A percentile compares a stretch with the other conserved stretches of the same genome.
These are phyloP conservation scores for Colletotrichum abscissum DNA, from an alignment of 2,329 filamentous ascomycete species.

Conservation along the genomic window DNA sequence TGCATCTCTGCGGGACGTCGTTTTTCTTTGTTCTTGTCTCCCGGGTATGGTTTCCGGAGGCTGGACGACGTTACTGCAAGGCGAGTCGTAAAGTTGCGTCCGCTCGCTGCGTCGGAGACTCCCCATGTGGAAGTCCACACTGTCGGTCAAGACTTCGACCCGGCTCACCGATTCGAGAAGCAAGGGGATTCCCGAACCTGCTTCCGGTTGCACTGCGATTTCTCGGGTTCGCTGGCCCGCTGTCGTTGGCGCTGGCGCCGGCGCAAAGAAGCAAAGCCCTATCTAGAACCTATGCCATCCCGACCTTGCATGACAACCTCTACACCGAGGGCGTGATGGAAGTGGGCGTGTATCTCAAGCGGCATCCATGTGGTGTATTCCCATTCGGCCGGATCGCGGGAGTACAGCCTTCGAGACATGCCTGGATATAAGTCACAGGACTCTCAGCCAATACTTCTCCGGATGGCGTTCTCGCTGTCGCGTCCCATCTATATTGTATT, in stretches of 20 bases:
- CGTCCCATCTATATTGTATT: not conserved
- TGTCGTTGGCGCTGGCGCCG: not conserved
- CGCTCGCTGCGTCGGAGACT: slow-evolving; percentile 21
- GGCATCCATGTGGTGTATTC: slow-evolving; percentile 33
- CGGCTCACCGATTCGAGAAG: slow-evolving; percentile 22
- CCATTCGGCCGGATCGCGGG: slow-evolving; percentile 34
- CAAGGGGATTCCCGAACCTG: slow-evolving; percentile 15
- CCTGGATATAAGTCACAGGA: slow-evolving; percentile 15
- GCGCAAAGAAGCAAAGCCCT: slow-evolving; percentile 13
- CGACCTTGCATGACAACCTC: slow-evolving; percentile 6
- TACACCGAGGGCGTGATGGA: not conserved
- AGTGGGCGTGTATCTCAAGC: slow-evolving; percentile 5
- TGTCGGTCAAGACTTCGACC: slow-evolving; percentile 22
- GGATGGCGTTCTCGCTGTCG: not conserved
- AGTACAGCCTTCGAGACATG: slow-evolving; percentile 13
- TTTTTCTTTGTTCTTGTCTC: not conserved
- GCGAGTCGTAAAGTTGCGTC: slow-evolving; percentile 11
- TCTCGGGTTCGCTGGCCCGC: not conserved
- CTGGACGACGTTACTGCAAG: slow-evolving; percentile 1
- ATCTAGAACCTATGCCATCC: not conserved
- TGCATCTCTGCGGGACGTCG: not conserved
- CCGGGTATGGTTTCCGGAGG: not conserved
- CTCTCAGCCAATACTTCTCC: slow-evolving; percentile 12
- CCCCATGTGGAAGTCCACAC: slow-evolving; percentile 16
- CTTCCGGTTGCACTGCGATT: slow-evolving; percentile 1